These are phyloP conservation scores for Macrophomina phaseolina DNA, from an alignment of 2,329 filamentous ascomycete genomes.

Conservation along the genomic window DNA sequence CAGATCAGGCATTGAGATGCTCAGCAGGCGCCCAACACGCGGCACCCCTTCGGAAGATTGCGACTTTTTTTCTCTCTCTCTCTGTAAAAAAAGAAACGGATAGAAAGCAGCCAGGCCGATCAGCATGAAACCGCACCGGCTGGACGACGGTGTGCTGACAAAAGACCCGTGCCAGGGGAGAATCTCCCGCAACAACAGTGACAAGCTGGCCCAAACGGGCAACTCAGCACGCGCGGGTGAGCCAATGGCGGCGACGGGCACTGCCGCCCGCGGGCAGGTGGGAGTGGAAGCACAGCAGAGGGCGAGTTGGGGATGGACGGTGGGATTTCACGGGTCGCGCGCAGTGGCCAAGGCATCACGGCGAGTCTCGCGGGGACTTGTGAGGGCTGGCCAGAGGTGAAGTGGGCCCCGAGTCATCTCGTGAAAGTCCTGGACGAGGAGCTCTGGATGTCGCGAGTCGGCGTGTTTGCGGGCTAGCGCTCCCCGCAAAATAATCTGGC, in stretches of 20 bases:
- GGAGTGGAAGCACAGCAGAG: too few species aligned
- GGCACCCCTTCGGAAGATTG: conserved; percentile 26
- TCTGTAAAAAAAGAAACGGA: conserved; percentile 21
- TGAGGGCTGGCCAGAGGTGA: neutral
- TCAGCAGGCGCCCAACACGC: conserved; percentile 23
- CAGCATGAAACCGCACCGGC: neutral
- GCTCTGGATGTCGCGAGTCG: conserved; percentile 3
- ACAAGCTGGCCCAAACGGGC: conserved; percentile 3
- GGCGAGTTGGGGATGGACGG: neutral
- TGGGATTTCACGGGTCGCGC: neutral
- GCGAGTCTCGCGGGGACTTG: neutral
- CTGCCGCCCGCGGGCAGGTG: neutral
- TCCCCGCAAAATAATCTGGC: conserved; percentile 20
- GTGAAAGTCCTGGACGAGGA: neutral
- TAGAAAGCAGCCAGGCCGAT: conserved; percentile 13
- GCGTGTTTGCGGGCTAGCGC: conserved; percentile 15
- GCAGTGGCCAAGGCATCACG: neutral
- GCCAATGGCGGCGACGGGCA: conserved; percentile 9
- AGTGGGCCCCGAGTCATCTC: neutral
- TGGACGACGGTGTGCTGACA: conserved; percentile 2
- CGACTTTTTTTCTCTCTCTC: conserved; percentile 2
- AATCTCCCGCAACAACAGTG: neutral
- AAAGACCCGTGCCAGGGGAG: neutral
- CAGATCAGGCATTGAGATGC: conserved; percentile 18
- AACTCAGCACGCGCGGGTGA: conserved; percentile 5